Conservation (phyloP, 352 stramenopile genomes). For the Globisporangium nunn region DNA sequence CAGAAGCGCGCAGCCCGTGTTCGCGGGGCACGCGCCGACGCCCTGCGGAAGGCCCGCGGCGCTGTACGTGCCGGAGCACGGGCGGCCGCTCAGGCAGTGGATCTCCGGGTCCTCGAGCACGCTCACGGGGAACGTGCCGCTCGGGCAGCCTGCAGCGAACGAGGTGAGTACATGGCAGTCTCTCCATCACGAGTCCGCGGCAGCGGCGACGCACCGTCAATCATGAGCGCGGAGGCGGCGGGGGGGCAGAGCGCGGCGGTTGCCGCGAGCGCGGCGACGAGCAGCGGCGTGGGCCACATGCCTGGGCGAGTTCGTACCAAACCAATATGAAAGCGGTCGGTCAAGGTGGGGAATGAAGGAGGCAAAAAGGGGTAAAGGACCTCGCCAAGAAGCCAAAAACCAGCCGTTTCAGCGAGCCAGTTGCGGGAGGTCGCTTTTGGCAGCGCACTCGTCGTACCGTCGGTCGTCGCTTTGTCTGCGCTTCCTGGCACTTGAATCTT, state of each 20-base stretch:
- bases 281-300: constrained; percentile 13
- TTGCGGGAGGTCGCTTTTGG: too few relatives aligned
- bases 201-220: constrained; percentile 10
- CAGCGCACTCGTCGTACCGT: too few relatives aligned
- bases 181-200: too few relatives aligned
- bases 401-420: too few relatives aligned
- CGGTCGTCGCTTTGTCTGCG: too few relatives aligned
- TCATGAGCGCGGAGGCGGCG: constrained; percentile 8
- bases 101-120: constrained; percentile 49
- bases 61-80: constrained; percentile 62
- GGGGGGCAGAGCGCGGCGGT: not conserved
- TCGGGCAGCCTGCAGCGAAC: constrained; percentile 25
- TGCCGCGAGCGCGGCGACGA: constrained; percentile 3
- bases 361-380: too few relatives aligned
- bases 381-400: too few relatives aligned
- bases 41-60: constrained; percentile 30
- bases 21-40: constrained; percentile 45
- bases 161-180: too few relatives aligned
- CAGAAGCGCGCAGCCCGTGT: constrained; percentile 50
- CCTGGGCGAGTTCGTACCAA: too few relatives aligned
- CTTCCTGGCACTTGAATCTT: too few relatives aligned
- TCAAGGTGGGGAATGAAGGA: too few relatives aligned
- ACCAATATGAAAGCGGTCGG: too few relatives aligned
- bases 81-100: constrained; percentile 39
- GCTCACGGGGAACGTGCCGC: constrained; percentile 49